Conservation (phyloP, 1,284 basidiomycete genomes). For the Tremellales sp. region DNA sequence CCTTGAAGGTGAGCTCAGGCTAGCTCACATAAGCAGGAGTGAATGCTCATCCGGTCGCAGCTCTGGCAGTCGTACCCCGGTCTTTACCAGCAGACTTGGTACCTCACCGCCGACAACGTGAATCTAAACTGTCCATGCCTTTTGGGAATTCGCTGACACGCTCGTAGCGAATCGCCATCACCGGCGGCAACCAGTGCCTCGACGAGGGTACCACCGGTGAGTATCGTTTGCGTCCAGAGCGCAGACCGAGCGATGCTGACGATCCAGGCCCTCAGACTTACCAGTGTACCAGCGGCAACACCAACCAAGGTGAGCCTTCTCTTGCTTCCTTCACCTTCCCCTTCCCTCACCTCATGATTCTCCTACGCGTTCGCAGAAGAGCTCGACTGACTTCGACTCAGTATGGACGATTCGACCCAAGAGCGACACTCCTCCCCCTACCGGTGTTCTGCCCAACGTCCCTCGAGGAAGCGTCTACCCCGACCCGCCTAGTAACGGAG, state of each 20-base stretch:
- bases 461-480: constrained; percentile 6
- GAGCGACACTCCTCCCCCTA: not conserved
- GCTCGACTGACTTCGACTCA: too few species aligned
- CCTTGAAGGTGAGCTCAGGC: constrained; percentile 19
- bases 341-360: not conserved
- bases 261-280: constrained; percentile 18
- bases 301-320: constrained; percentile 16
- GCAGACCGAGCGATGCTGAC: too few species aligned
- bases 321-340: not conserved
- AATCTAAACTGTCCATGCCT: too few species aligned
- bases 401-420: too few species aligned
- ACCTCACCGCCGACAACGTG: not conserved
- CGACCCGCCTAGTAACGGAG: constrained; percentile 8
- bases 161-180: constrained; percentile 20
- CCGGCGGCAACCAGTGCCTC: constrained; percentile 15
- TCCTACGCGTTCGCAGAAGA: too few species aligned
- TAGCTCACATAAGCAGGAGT: not conserved
- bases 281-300: constrained; percentile 17
- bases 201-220: constrained; percentile 9
- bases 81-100: constrained; percentile 9
- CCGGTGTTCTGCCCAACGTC: not conserved
- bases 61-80: constrained; percentile 10
- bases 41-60: not conserved
- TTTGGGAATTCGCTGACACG: too few species aligned
- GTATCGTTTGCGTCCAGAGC: not conserved